These are phyloP conservation scores for Yamadazyma epiphylla DNA, from an alignment of 1,139 yeast genomes.

Conservation along the genomic window DNA sequence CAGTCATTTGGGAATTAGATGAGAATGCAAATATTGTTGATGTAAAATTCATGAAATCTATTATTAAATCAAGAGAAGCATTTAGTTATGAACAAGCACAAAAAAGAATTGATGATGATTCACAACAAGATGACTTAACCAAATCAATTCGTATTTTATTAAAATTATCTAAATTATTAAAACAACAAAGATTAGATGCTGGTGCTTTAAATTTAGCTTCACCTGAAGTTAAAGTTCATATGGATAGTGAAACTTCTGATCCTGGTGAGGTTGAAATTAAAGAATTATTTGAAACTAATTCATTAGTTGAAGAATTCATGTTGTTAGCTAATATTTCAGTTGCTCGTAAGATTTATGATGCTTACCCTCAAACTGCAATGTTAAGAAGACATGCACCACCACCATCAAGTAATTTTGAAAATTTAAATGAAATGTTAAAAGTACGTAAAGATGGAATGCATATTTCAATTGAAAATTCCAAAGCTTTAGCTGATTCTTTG, in stretches of 20 bases:
- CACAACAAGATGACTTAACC: slow-evolving; percentile 79
- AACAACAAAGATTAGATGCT: slow-evolving; percentile 81
- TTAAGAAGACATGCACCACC: slow-evolving; percentile 96
- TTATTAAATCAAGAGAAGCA: slow-evolving; percentile 89
- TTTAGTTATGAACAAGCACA: slow-evolving; percentile 95
- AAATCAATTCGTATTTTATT: slow-evolving; percentile 83
- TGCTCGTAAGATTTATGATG: slow-evolving; percentile 85
- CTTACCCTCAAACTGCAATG: slow-evolving; percentile 98
- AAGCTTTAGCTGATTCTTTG: slow-evolving; percentile 88
- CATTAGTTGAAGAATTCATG: slow-evolving; percentile 98
- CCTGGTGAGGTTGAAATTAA: slow-evolving; percentile 96
- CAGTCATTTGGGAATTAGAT: slow-evolving; percentile 94
- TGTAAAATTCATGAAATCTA: slow-evolving; percentile 79
- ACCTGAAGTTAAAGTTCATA: slow-evolving; percentile 95
- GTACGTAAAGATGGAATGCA: slow-evolving; percentile 74
- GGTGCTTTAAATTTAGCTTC: slow-evolving; percentile 97
- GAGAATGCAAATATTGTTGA: slow-evolving; percentile 81
- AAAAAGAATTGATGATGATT: slow-evolving; percentile 77
- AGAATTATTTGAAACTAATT: slow-evolving; percentile 82
- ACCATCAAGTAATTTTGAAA: slow-evolving; percentile 89
- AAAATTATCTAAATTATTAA: slow-evolving; percentile 72
- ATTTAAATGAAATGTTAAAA: slow-evolving; percentile 81
- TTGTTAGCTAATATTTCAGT: slow-evolving; percentile 94
- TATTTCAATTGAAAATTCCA: slow-evolving; percentile 80
- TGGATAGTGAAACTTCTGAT: slow-evolving; percentile 96